These are phyloP conservation scores for Ogataea siamensis DNA, from an alignment of 805 yeast genomes.

Conservation along the genomic window DNA sequence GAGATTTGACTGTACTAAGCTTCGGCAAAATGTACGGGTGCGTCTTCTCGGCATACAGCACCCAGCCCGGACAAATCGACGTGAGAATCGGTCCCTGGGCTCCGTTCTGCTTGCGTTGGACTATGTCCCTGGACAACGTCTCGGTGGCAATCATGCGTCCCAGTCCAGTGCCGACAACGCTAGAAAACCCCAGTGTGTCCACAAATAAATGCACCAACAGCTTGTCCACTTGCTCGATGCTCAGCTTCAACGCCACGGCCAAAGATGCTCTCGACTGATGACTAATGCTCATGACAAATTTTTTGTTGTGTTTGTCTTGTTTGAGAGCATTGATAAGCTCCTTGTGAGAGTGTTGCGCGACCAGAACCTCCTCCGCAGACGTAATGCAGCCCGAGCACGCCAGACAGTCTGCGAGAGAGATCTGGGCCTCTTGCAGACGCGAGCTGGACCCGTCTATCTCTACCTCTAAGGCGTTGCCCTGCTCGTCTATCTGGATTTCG, in stretches of 20 bases:
- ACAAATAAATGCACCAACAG: conserved; percentile 57
- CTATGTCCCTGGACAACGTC: conserved; percentile 43
- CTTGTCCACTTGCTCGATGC: conserved; percentile 58
- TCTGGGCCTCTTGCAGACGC: conserved; percentile 73
- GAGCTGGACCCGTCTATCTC: conserved; percentile 52
- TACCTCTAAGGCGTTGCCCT: conserved; percentile 67
- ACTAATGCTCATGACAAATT: conserved; percentile 73
- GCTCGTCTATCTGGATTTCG: conserved; percentile 57
- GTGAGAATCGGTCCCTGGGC: conserved; percentile 54
- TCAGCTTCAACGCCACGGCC: conserved; percentile 60
- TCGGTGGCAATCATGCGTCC: conserved; percentile 69
- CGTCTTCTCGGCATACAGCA: conserved; percentile 91
- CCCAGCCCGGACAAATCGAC: conserved; percentile 94
- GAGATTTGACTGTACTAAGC: conserved; percentile 75
- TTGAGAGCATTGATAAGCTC: conserved; percentile 65
- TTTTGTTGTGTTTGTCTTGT: conserved; percentile 30
- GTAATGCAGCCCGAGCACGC: conserved; percentile 98
- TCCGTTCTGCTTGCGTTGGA: conserved; percentile 12
- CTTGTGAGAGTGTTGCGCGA: conserved; percentile 85
- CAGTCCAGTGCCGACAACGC: conserved; percentile 80
- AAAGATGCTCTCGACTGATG: conserved; percentile 86
- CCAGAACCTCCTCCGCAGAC: conserved; percentile 91
- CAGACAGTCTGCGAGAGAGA: conserved; percentile 85
- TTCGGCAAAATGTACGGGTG: conserved; percentile 79
- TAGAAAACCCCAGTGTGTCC: conserved; percentile 61